Evolutionary conservation across 1,139 yeast species (phyloP), one percentile per base, ranked within the genome.

Genomic region (Geotrichum klebahnii): DNA sequence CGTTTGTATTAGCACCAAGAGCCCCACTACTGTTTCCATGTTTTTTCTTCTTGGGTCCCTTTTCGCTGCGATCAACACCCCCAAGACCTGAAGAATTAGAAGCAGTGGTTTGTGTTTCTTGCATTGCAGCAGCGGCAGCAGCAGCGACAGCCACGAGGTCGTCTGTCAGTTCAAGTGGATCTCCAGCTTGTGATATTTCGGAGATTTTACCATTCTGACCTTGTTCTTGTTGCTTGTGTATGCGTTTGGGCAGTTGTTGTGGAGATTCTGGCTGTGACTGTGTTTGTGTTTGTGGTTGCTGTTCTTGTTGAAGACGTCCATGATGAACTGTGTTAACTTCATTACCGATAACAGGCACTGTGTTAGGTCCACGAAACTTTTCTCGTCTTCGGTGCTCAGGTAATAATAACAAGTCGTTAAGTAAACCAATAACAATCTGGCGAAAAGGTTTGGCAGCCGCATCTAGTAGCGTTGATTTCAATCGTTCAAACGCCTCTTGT

Each of bases 121-220:
- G 46, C 38, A 42, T 32, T 2, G 46, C 46, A 2, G 46, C 46
- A 8, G 24, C 35, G 3, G 51, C 51, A 5, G 51, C 51, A 1
- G 51, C 51, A 4, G 51, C 51, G 1, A 47, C 51, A 3, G 51
- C 51, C 10, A 47, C 40, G 5, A 47, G 23, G 20, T 47, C 51
- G 34, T 41, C 51, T 1, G 46, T 47, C 23, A 47, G 26, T 23
- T 47, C 51, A 12, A 42, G 29, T 5, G 23, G 31, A 10, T 31
- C 31, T 6, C 36, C 36, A n/a, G n/a, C n/a, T n/a, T n/a, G n/a
- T n/a, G n/a, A n/a, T n/a, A n/a, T n/a, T n/a, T 33, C 12, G 10
- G 12, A 9, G 31, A 28, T 28, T 28, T 28, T 28, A 28, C 31
- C 12, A 9, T 28, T 8, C 8, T 12, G 8, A 8, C 12, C 12